Base-by-base conservation (phyloP, 352 stramenopile genomes). In the Phytophthora nicotianae region DNA sequence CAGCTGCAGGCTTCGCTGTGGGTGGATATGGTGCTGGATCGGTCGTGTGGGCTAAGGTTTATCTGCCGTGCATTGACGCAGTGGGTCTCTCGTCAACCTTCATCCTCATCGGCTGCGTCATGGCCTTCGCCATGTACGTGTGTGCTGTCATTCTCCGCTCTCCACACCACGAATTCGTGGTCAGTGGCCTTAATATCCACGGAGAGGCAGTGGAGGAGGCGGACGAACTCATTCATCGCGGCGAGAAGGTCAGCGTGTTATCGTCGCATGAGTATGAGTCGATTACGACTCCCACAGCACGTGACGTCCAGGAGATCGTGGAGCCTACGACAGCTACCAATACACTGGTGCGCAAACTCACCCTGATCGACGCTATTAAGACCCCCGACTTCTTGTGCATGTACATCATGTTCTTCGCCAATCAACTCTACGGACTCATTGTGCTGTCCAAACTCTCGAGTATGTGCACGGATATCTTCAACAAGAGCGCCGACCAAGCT, bases 331-430 rank as follows among this genome's bases (percentile, higher is more conserved):
- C 63, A 0, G 41, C 24, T 2, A 69, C 64, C 1, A 74, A 74
- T 50, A 72, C 55, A n/a, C 60, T 77, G 20, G 74, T 87, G 37
- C 65, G 70, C 32, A 78, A 81, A 47, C 54, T 88, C 14, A 72
- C 59, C 8, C 70, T 86, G 14, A 83, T 86, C 29, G 45, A 67
- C 23, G 78, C 75, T 33, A 81, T 88, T 64, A 79, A 82, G 45
- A 81, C 74, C 9, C 62, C 65, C 19, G 79, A 88, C 70, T 88
- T 84, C 47, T 35, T 81, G 57, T 84, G 79, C 62, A 75, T 88
- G 58, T 88, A 86, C 66, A 66, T 88, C 54, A 84, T 84, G 79
- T 81, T 86, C 60, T 83, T 81, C 46, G 69, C 47, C 32, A 82
- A 80, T 43, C 77, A 84, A 53, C 59, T 84, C 40, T 88, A 84